Evolutionary conservation across 2,329 filamentous ascomycete species (phyloP).

Genomic region (Hansfordia pulvinata): DNA sequence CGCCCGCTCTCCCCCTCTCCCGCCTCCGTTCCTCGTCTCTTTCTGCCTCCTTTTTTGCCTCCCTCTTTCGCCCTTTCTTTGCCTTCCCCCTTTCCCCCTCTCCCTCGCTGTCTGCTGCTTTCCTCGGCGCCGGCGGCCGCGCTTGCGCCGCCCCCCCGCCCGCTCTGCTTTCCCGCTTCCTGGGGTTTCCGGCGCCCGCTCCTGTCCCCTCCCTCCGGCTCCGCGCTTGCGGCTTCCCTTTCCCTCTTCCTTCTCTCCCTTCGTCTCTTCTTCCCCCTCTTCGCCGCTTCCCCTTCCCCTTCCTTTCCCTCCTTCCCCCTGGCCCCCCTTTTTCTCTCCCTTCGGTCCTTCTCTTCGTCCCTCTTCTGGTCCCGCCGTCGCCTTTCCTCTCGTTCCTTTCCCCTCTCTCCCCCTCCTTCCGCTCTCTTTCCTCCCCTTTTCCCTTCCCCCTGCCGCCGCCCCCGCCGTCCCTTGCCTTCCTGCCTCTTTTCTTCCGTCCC

Average conservation of each 20-base stretch:
- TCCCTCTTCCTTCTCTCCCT: slow-evolving; percentile 7
- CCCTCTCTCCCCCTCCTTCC: slow-evolving; percentile 14
- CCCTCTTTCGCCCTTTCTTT: slow-evolving; percentile 9
- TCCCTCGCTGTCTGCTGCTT: slow-evolving; percentile 3
- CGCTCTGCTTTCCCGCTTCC: too few relatives aligned
- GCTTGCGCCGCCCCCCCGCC: too few relatives aligned
- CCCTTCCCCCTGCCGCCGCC: slow-evolving; percentile 11
- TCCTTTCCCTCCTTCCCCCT: too few relatives aligned
- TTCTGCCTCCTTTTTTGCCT: too few relatives aligned
- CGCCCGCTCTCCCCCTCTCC: too few relatives aligned
- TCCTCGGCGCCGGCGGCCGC: neutral
- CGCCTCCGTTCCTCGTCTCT: too few relatives aligned
- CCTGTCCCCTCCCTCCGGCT: too few relatives aligned
- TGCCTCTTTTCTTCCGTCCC: slow-evolving; percentile 1
- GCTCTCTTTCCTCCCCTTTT: slow-evolving; percentile 12
- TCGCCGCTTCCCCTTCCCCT: too few relatives aligned
- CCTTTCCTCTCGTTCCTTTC: neutral
- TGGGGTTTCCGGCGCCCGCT: too few relatives aligned
- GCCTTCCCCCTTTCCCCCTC: slow-evolving; percentile 1
- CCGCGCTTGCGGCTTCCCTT: too few relatives aligned
- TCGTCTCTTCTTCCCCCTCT: slow-evolving; percentile 7
- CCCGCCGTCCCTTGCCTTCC: neutral
- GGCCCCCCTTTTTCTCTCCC: slow-evolving; percentile 4
- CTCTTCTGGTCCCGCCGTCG: neutral
- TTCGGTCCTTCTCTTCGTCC: slow-evolving; percentile 1